Evolutionary conservation across 768 basidiomycete species (phyloP), one percentile per base, ranked within the genome.

Genomic region (Podaxis carcinomalis): DNA sequence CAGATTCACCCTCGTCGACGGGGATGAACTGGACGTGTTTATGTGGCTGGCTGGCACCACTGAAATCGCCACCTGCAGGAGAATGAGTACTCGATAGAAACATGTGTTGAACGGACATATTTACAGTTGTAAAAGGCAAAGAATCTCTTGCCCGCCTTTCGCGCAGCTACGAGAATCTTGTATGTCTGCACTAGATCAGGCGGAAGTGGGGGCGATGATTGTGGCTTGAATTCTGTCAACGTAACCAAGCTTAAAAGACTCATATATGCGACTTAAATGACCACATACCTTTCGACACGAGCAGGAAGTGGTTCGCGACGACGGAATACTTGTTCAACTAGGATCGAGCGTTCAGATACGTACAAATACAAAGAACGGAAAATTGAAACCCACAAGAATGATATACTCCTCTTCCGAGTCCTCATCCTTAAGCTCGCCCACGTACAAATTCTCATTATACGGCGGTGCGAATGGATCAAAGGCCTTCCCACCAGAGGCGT

Each of bases 101-200:
- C 25, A 23, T 32, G 35, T 7, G 37, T 19, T n/a, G 11, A 44
- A 2, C 19, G 23, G 56, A 63, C 10, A 28, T 19, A 71, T 82
- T 69, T 72, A 86, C 95, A 96, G 64, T 98, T 98, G 73, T 94
- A 97, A 74, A 97, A 97, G 1, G 90, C 91, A 59, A 97, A 83
- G 59, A 88, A 78, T 36, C 75, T 78, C 62, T 78, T 80, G 13
- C 85, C 84, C 0, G 77, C 78, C 66, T 83, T 82, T 44, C 80
- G 79, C 47, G 87, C 92, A 3, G 92, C 88, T 0, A 80, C 71
- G 2, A 98, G 77, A 28, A 96, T 76, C n/a, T 77, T 70, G 73
- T 94, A 95, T 4, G 86, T 79, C 60, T 89, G 85, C 3, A 89
- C 83, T 10, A 97, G 81, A 68, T 97, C 93, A 14, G 82, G 70